Evolutionary conservation across 768 basidiomycete species (phyloP), one percentile per base, ranked within the genome.

Genomic region (Hygrophorus pudorinus): DNA sequence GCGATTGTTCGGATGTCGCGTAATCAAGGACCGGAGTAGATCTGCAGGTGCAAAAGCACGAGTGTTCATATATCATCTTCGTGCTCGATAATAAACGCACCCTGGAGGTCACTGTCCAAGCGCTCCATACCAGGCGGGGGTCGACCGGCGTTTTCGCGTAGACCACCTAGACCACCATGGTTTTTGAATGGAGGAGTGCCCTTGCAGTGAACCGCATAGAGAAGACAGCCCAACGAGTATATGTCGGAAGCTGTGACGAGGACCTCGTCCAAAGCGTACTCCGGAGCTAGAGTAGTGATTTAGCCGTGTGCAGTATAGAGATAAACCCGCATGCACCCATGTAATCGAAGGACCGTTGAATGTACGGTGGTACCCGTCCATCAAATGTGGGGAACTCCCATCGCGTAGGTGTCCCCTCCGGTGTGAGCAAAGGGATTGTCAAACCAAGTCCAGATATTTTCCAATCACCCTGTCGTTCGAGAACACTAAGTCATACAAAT

Each of bases 341-440:
- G 57, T 91, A 98, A 61, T 99, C 93, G 52, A 93, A 89, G 24
- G 90, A 88, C 37, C 90, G 79, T 61, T 98, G 93, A 4, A 88
- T 75, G 52, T 87, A 86, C 12, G 77, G 59, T 0, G 91, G 87
- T 17, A 86, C 65, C 42, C 85, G 72, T 16, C 78, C 77, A 62
- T 98, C 93, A 49, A 81, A 85, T 17, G 86, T 81, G 0, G 92
- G 92, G 55, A 86, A 96, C 53, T 90, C 85, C 85, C 93, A 98
- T 20, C 78, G 74, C 0, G 89, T 78, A 0, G 85, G 72, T 6
- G 73, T 66, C 5, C 91, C 91, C 48, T 84, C 77, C 3, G 78
- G 63, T 17, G 71, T 66, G 31, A 75, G 64, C 6, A 96, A 68
- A 5, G 88, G 73, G 24, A 93, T 91, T 1, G 88, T 90, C 39